These are phyloP conservation scores for Pontederia crassipes DNA, from an alignment of 176 grass and related monocot genomes.

Conservation along the genomic window DNA sequence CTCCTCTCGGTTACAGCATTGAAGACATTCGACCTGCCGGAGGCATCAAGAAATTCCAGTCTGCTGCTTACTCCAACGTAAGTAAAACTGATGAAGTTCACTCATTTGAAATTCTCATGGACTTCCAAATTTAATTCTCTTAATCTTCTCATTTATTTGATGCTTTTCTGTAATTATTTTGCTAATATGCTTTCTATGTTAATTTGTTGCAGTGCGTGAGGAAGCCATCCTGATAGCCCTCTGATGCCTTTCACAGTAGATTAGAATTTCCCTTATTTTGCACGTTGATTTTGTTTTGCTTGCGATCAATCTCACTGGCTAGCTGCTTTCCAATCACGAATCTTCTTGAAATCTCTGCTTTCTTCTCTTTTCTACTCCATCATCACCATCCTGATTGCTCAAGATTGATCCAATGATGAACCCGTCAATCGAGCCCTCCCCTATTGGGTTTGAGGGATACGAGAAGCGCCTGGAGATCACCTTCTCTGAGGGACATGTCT, in stretches of 20 bases:
- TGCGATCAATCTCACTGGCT: slow-evolving; percentile 41
- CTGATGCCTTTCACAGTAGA: slow-evolving; percentile 24
- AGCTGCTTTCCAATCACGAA: slow-evolving; percentile 50
- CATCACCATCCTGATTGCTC: neutral
- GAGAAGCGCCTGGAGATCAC: slow-evolving; percentile 72
- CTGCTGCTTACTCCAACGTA: slow-evolving; percentile 99
- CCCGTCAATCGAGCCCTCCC: slow-evolving; percentile 19
- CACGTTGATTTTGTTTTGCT: slow-evolving; percentile 23
- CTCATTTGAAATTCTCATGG: neutral
- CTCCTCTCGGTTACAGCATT: slow-evolving; percentile 84
- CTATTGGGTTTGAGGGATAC: slow-evolving; percentile 69
- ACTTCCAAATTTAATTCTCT: neutral
- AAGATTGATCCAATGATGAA: slow-evolving; percentile 37
- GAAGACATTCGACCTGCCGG: slow-evolving; percentile 91
- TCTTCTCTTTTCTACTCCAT: slow-evolving; percentile 25
- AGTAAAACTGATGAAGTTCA: neutral
- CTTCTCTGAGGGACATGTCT: slow-evolving; percentile 46
- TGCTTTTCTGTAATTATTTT: neutral
- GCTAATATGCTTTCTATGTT: neutral
- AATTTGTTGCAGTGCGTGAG: slow-evolving; percentile 53
- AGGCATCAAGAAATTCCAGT: slow-evolving; percentile 97
- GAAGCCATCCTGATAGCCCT: slow-evolving; percentile 72
- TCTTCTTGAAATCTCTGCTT: slow-evolving; percentile 19
- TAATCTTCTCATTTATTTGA: neutral
- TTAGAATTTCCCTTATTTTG: slow-evolving; percentile 36